Base-by-base conservation (phyloP, 2,329 filamentous ascomycete species). In the Colletotrichum gloeosporioides region DNA sequence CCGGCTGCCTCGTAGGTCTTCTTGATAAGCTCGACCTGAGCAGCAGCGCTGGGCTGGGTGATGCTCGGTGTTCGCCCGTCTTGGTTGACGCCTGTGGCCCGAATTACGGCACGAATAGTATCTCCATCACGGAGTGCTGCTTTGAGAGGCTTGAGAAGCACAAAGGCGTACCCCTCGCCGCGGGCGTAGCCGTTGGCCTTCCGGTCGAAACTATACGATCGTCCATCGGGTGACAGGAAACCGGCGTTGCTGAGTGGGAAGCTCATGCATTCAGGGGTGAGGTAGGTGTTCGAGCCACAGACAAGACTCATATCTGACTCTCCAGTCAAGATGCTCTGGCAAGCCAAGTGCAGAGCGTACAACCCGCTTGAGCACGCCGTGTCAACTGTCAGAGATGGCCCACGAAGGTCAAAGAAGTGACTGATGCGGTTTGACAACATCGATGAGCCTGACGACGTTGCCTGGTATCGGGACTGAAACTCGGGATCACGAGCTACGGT, bases 161-260 rank as follows among this genome's bases (percentile, higher is more conserved):
- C 82, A 18, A 90, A 86, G 0, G 87, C 91, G 27, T 90, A 86
- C 0, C 92, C 93, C 79, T 94, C 93, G 1, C 92, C 92, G 27
- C 92, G 87, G 0, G 89, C 92, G 79, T 94, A 94, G 1, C 93
- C 93, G 75, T 91, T 89, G 16, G 90, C 92, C 5, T 87, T 85
- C 12, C 84, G 80, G 78, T 92, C 92, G 79, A 90, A 93, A 7
- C 89, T 89, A 77, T 88, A 88, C 31, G 85, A 88, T 69, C 85
- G 88, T 1, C 89, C 89, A 69, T 88, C 86, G 2, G 88, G 85
- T 39, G 88, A 89, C 0, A 91, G 82, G 67, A 91, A 90, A 71
- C 89, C 89, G 18, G 90, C 81, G 4, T 87, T 88, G 4, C 88
- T 88, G 88, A 90, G 90, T 4, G 88, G 88, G 82, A 90, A 34